These are phyloP conservation scores for Amphicarpaea edgeworthii DNA, from an alignment of 306 rosid genomes.

Conservation along the genomic window DNA sequence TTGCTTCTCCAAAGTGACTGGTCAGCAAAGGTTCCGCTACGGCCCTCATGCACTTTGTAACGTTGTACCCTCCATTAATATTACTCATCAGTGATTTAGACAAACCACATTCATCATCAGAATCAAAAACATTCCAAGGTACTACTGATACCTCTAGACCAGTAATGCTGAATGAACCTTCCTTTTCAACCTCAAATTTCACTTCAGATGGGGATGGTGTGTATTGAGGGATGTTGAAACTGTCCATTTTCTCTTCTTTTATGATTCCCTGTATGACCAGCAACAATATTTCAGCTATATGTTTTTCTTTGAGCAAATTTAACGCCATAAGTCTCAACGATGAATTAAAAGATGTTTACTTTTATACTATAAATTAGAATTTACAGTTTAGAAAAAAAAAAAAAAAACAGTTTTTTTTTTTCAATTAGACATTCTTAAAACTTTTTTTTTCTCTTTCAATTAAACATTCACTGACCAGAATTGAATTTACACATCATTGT, in stretches of 20 bases:
- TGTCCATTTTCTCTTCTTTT: conserved; percentile 56
- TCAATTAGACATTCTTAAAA: too few species aligned
- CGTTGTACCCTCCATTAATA: conserved; percentile 39
- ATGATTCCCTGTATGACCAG: conserved; percentile 44
- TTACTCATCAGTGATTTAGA: neutral
- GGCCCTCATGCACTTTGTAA: conserved; percentile 54
- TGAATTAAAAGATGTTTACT: too few species aligned
- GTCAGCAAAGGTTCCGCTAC: conserved; percentile 58
- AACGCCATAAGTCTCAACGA: too few species aligned
- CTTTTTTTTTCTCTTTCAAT: too few species aligned
- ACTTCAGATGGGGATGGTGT: conserved; percentile 62
- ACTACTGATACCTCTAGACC: conserved; percentile 40
- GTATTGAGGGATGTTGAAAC: conserved; percentile 65
- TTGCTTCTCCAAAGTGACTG: conserved; percentile 55
- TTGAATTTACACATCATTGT: too few species aligned
- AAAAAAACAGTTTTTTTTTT: too few species aligned
- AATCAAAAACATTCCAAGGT: conserved; percentile 47
- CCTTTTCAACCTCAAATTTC: conserved; percentile 53
- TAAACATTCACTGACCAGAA: too few species aligned
- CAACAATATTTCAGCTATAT: too few species aligned
- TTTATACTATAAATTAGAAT: too few species aligned
- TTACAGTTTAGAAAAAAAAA: too few species aligned
- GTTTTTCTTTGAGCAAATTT: too few species aligned
- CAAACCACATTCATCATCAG: neutral
- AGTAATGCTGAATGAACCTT: conserved; percentile 57